Base-by-base conservation (phyloP, 495 filamentous ascomycete species). In the Lasiosphaeriaceae sp. region DNA sequence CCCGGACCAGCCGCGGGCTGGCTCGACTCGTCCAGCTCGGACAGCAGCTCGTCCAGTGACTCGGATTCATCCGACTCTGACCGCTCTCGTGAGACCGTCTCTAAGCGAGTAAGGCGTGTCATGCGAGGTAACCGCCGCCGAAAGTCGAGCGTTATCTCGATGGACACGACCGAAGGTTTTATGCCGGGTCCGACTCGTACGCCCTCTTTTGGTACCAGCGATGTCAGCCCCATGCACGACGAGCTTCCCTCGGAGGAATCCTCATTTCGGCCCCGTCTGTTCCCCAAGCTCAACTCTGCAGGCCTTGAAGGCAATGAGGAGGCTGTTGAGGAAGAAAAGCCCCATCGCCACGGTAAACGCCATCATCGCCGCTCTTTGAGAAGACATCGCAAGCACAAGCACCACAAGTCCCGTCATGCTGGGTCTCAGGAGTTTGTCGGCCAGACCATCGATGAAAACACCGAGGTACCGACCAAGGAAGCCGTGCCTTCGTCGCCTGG, bases 1-100 rank as follows among this genome's bases (percentile, higher is more conserved):
- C 92, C 92, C 3, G 92, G 92, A 54, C 81, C 93, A 0, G 76
- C 92, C n/a, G 87, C 87, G 9, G 86, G 88, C 23, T 88, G 92
- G 63, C 78, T 96, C 68, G 83, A 89, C 60, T 82, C 82, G 19
- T 89, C 87, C 34, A 85, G 81, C 45, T 86, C 83, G 70, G 50
- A 85, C 82, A 60, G 58, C 56, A 72, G 69, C 48, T 71, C 73
- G 21, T 76, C 71, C 2, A 82, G 76, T 26, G 77, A 79, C 21
- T 80, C 77, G 50, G 83, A 84, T 51, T 83, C 80, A 0, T 83
- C 83, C 37, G 79, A 81, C 54, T 88, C 87, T 1, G 82, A 81
- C 8, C 86, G 83, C 19, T 92, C 89, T 0, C 63, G 75, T 3
- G 83, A 87, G 65, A 87, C 85, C 5, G 86, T 88, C 9, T 84